These are phyloP conservation scores for Tricholoma bakamatsutake DNA, from an alignment of 768 basidiomycete species.

Conservation along the genomic window DNA sequence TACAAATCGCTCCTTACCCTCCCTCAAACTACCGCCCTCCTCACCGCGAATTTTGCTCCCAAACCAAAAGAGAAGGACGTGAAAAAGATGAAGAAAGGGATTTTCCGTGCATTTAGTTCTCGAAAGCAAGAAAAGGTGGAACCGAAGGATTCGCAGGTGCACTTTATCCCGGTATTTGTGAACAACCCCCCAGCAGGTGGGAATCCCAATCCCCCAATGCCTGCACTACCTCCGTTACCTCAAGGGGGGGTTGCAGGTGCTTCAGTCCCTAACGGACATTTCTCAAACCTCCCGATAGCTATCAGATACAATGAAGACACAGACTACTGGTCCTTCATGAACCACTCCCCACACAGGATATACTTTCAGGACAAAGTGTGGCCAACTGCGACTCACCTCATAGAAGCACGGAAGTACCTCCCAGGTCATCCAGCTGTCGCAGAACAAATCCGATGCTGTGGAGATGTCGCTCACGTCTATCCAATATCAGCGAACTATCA, in stretches of 20 bases:
- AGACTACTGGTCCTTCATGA: conserved; percentile 47
- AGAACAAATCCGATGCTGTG: conserved; percentile 45
- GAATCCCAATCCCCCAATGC: conserved; percentile 1
- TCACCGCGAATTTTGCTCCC: conserved; percentile 26
- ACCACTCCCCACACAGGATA: conserved; percentile 60
- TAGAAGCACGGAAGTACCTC: conserved; percentile 69
- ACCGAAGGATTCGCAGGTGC: conserved; percentile 12
- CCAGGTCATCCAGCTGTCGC: conserved; percentile 45
- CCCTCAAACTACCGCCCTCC: conserved; percentile 37
- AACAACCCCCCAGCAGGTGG: neutral
- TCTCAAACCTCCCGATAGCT: conserved; percentile 10
- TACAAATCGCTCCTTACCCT: conserved; percentile 52
- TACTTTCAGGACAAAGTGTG: conserved; percentile 49
- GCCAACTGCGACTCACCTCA: conserved; percentile 69
- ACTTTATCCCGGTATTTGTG: conserved; percentile 18
- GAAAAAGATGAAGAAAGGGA: conserved; percentile 27
- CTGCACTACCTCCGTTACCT: neutral
- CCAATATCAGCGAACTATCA: conserved; percentile 24
- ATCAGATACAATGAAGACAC: conserved; percentile 39
- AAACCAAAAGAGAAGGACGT: conserved; percentile 26
- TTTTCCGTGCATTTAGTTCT: conserved; percentile 42
- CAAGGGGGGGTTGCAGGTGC: neutral
- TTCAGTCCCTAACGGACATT: neutral
- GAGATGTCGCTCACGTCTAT: conserved; percentile 31
- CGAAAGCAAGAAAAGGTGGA: conserved; percentile 12